These are phyloP conservation scores for Kwoniella shandongensis DNA, from an alignment of 768 basidiomycete genomes.

Conservation along the genomic window DNA sequence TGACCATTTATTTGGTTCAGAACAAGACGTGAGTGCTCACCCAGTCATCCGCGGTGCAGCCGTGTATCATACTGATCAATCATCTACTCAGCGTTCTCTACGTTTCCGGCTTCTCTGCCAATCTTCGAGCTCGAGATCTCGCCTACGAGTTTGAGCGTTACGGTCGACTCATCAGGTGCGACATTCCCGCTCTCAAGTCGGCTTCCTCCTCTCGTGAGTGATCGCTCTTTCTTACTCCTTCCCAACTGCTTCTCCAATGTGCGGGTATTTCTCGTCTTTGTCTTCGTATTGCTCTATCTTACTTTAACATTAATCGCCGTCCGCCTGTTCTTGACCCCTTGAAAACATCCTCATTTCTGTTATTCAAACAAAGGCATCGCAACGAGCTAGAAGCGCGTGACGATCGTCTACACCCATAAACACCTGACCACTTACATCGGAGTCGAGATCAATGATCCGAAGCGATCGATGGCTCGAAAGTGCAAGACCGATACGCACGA, in stretches of 20 bases:
- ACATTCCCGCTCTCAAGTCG: constrained; percentile 45
- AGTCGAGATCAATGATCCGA: too few relatives aligned
- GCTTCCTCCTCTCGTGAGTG: constrained; percentile 45
- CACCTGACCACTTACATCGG: too few relatives aligned
- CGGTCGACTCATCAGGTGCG: constrained; percentile 45
- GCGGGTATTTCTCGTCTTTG: not conserved
- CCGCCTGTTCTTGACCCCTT: not conserved
- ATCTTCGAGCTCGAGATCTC: constrained; percentile 44
- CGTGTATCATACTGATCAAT: not conserved
- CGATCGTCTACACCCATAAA: too few relatives aligned
- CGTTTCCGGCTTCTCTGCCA: constrained; percentile 46
- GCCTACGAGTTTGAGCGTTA: constrained; percentile 52
- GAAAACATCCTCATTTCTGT: not conserved
- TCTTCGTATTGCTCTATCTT: not conserved
- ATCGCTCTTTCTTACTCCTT: not conserved
- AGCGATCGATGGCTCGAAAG: too few relatives aligned
- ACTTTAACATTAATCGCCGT: too few relatives aligned
- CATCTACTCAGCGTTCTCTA: constrained; percentile 39
- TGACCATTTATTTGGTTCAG: not conserved
- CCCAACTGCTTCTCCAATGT: too few relatives aligned
- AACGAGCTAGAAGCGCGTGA: not conserved
- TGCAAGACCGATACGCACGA: too few relatives aligned
- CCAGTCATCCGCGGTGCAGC: not conserved
- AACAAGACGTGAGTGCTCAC: constrained; percentile 34
- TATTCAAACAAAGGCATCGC: not conserved